phyloP scores from a whole-genome alignment of 2,329 filamentous ascomycete genomes.

The Phialocephala subalpina region DNA sequence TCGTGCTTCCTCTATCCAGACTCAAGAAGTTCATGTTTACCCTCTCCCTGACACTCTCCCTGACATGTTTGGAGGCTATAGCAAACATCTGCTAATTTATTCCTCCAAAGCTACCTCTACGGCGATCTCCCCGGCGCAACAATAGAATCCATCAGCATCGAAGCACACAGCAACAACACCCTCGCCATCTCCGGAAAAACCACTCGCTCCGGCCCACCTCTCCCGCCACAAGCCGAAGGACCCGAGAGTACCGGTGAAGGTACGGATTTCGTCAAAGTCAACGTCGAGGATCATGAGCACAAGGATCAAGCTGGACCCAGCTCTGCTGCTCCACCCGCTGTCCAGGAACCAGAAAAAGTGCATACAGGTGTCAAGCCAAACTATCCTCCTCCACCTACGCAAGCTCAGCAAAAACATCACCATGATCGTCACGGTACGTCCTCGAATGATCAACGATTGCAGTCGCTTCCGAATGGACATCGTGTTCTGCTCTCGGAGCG shows the following conservation, averaged over 20 bases:
- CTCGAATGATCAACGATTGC: background rate
- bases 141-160: constrained; percentile 27
- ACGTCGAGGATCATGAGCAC: constrained; percentile 18
- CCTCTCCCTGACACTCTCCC: too few relatives aligned
- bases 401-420: constrained; percentile 3
- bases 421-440: constrained; percentile 12
- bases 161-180: constrained; percentile 27
- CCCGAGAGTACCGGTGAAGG: background rate
- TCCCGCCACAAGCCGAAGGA: background rate
- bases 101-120: constrained; percentile 19
- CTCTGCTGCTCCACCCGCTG: background rate
- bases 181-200: constrained; percentile 27
- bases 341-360: background rate
- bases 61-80: background rate
- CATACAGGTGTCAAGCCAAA: background rate
- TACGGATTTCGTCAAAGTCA: constrained; percentile 7
- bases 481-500: constrained; percentile 21
- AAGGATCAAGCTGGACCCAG: background rate
- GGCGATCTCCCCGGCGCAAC: constrained; percentile 31
- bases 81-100: background rate
- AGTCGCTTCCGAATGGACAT: background rate
- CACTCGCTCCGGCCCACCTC: constrained; percentile 3
- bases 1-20: background rate
- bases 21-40: too few relatives aligned
- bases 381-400: constrained; percentile 12